These are phyloP conservation scores for Pestalotiopsis fici DNA, from an alignment of 2,329 filamentous ascomycete species.

Conservation along the genomic window DNA sequence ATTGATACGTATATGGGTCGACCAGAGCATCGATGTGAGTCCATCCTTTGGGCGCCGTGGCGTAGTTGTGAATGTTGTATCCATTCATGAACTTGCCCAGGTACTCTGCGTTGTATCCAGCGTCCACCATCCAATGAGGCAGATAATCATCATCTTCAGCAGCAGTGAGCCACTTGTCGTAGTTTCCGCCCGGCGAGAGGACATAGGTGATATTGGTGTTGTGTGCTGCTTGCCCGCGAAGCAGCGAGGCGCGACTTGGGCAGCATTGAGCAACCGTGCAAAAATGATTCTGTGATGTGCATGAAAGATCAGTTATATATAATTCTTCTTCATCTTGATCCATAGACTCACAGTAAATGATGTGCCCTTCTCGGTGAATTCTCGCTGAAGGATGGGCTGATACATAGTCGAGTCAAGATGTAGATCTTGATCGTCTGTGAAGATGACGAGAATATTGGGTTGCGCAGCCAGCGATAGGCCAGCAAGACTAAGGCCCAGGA, in stretches of 20 bases:
- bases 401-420: slow-evolving; percentile 17
- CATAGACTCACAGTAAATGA: slow-evolving; percentile 11
- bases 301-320: neutral
- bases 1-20: slow-evolving; percentile 9
- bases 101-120: slow-evolving; percentile 17
- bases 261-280: slow-evolving; percentile 28
- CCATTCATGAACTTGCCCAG: slow-evolving; percentile 11
- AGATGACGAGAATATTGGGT: slow-evolving; percentile 24
- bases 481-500: neutral
- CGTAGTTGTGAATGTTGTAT: neutral
- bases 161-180: slow-evolving; percentile 16
- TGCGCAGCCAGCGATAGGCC: neutral
- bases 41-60: neutral
- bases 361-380: slow-evolving; percentile 23
- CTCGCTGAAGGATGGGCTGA: slow-evolving; percentile 16
- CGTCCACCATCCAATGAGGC: slow-evolving; percentile 15
- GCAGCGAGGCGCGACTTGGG: slow-evolving; percentile 22
- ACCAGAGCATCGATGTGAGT: slow-evolving; percentile 12
- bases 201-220: slow-evolving; percentile 26
- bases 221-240: slow-evolving; percentile 25
- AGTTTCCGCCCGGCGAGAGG: slow-evolving; percentile 14
- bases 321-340: neutral
- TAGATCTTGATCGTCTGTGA: slow-evolving; percentile 27
- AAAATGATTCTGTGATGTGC: slow-evolving; percentile 22
- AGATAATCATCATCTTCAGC: slow-evolving; percentile 15